A percentile compares a stretch with the other conserved stretches of the same genome.
phyloP scores from a whole-genome alignment of 169 alveolate species.

The Prorocentrum cordatum region DNA sequence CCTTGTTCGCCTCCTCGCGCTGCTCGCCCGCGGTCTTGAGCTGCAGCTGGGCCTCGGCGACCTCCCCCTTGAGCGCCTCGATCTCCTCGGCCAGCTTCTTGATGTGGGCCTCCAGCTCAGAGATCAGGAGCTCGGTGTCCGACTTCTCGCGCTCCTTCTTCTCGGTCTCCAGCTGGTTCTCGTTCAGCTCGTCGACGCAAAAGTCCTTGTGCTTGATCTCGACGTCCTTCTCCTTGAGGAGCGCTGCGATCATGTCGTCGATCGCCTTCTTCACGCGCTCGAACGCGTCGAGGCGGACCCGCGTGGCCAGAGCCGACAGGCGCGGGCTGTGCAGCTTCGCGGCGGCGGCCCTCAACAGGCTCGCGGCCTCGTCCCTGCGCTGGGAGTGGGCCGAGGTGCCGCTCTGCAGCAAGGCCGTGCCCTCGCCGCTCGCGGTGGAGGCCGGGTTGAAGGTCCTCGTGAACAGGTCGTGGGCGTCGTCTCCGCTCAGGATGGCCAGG shows the following conservation, averaged over 20 bases:
- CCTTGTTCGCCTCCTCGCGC: conserved; percentile 37
- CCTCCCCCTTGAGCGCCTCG: background rate
- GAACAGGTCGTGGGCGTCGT: conserved; percentile 7
- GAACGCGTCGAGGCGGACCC: background rate
- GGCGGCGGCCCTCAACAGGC: background rate
- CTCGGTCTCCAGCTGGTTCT: conserved; percentile 33
- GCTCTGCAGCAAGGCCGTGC: background rate
- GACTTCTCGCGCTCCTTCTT: conserved; percentile 21
- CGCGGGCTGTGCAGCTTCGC: background rate
- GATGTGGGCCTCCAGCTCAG: background rate
- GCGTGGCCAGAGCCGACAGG: no score
- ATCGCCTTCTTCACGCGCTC: background rate
- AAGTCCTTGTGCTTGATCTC: conserved; percentile 52
- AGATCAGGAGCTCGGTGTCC: background rate
- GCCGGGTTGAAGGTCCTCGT: background rate
- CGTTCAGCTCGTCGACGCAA: conserved; percentile 25
- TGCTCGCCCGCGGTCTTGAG: conserved; percentile 47
- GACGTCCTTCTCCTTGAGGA: background rate
- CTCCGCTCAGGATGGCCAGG: background rate
- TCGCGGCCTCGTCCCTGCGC: background rate
- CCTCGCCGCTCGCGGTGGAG: background rate
- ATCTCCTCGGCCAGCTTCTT: background rate
- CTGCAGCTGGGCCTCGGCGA: conserved; percentile 49
- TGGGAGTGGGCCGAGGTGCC: background rate
- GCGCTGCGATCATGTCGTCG: background rate